These are phyloP conservation scores for Debaryomyces fabryi DNA, from an alignment of 1,139 yeast species.

Conservation along the genomic window DNA sequence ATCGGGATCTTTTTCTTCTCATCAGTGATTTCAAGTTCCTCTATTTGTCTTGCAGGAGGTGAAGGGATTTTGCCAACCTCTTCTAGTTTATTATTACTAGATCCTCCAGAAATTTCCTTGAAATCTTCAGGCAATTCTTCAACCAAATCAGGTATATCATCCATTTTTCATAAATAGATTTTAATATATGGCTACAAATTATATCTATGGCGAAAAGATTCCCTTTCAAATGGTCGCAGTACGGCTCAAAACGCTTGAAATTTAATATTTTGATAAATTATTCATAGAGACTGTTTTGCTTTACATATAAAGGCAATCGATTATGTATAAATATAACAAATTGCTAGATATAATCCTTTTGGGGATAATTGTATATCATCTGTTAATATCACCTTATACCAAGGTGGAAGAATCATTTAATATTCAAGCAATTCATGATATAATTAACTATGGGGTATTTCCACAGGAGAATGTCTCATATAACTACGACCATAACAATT, in stretches of 20 bases:
- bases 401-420: slow-evolving; percentile 96
- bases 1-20: slow-evolving; percentile 70
- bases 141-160: slow-evolving; percentile 58
- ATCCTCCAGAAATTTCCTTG: not conserved
- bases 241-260: not conserved
- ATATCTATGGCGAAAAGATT: not conserved
- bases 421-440: slow-evolving; percentile 86
- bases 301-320: not conserved
- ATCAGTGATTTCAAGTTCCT: slow-evolving; percentile 6
- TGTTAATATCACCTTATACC: slow-evolving; percentile 72
- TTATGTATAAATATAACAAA: slow-evolving; percentile 23
- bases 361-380: slow-evolving; percentile 44
- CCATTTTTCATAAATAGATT: slow-evolving; percentile 22
- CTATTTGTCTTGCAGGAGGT: not conserved
- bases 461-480: slow-evolving; percentile 36
- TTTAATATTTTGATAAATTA: not conserved
- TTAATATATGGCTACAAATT: not conserved
- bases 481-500: slow-evolving; percentile 70
- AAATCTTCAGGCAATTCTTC: slow-evolving; percentile 26
- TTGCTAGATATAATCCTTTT: slow-evolving; percentile 27
- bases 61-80: not conserved
- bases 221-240: not conserved
- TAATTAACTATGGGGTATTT: slow-evolving; percentile 61
- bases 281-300: not conserved
- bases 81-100: not conserved